phyloP scores from a whole-genome alignment of 257 asterid species.

The Lantana camara region DNA sequence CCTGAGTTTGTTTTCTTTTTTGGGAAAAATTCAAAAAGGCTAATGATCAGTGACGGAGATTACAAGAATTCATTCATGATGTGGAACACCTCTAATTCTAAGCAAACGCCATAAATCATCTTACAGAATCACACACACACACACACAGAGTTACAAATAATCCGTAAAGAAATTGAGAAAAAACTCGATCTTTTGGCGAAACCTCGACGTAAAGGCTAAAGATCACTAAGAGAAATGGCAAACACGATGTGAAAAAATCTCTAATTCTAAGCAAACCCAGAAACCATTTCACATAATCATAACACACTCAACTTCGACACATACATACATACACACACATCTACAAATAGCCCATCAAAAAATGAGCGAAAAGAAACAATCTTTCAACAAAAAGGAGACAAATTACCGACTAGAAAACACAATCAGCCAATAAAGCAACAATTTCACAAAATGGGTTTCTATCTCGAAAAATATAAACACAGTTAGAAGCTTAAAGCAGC shows the following conservation, averaged over 20 bases:
- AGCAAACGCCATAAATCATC: conserved; percentile 9
- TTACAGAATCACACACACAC: neutral
- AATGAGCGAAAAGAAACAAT: neutral
- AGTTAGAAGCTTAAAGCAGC: conserved; percentile 6
- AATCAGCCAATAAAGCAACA: neutral
- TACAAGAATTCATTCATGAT: neutral
- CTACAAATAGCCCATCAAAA: too few relatives aligned
- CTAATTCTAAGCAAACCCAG: too few relatives aligned
- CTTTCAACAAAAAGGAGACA: conserved; percentile 13
- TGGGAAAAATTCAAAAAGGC: neutral
- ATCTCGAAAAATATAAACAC: neutral
- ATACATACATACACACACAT: too few relatives aligned
- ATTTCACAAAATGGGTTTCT: neutral
- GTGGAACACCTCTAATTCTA: neutral
- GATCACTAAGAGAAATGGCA: too few relatives aligned
- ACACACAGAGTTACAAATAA: neutral
- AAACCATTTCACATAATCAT: too few relatives aligned
- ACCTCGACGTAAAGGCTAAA: neutral
- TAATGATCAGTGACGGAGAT: conserved; percentile 13
- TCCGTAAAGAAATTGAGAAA: conserved; percentile 7
- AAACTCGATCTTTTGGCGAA: conserved; percentile 6
- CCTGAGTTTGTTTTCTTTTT: neutral
- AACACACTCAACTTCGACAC: too few relatives aligned
- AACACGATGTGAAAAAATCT: too few relatives aligned
- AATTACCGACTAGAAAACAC: neutral